Base-by-base conservation (phyloP, 306 rosid genomes). In the Potentilla sterilis region DNA sequence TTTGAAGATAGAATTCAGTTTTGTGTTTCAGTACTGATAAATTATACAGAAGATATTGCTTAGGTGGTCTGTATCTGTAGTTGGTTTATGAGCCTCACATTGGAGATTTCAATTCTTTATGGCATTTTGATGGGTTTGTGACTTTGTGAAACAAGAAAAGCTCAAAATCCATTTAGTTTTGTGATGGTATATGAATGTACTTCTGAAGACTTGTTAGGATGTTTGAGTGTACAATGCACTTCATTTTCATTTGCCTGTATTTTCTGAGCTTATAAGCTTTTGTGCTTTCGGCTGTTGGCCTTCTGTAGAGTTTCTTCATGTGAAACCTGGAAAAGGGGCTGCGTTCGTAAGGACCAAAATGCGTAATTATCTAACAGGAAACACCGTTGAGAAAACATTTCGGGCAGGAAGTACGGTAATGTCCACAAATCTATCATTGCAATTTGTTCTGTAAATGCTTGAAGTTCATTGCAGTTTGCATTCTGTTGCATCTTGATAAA, bases 311-410 rank as follows among this genome's bases (percentile, higher is more conserved):
- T 95, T 95, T 86, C 97, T 95, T 72, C 98, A 95, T 21, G 97
- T 95, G 10, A 95, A 95, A 82, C 99, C 99, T 49, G 99, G 97
- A 40, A 95, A 92, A 82, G 99, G 97, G 40, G 97, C 99, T 14
- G 99, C 99, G 22, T 95, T 95, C 79, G 97, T 92, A 52, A 87
- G 99, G 91, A 95, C 99, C 82, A 95, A 89, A 76, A 77, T 95
- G 55, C 93, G 92, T 72, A 95, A 92, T 83, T 89, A 92, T 82
- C 35, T 92, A 12, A 83, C 97, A 0, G 96, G 99, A 79, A 92
- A 89, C 73, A 90, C 97, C 0, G 95, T 95, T 78, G 99, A 95
- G 74, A 90, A 90, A 73, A 95, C 97, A 34, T 95, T 95, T 79
- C 90, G 99, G 80, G 97, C 99, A 68, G 97, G 99, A 68, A 78